phyloP scores from a whole-genome alignment of 371 early-diverging fungal genomes.

The Synchytrium microbalum region DNA sequence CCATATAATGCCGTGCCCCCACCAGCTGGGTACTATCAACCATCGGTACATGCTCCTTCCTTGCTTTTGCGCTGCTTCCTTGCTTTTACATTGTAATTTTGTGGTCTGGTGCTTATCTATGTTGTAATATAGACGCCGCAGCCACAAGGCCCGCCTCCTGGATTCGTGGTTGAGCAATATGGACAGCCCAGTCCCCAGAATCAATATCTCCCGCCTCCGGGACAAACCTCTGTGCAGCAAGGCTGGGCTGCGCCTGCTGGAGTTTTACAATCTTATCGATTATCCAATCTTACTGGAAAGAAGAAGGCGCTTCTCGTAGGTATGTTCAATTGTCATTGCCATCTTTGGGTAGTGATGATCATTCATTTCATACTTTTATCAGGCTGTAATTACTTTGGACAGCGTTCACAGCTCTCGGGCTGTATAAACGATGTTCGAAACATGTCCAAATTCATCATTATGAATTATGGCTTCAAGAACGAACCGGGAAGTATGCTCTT shows the following conservation, averaged over 20 bases:
- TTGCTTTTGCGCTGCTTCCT: too few species aligned
- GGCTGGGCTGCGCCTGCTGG: conserved; percentile 1
- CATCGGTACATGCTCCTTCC: neutral
- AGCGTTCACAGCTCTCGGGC: conserved; percentile 5
- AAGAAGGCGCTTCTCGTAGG: conserved; percentile 6
- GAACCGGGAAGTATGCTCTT: conserved; percentile 58
- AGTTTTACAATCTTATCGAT: neutral
- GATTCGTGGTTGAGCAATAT: neutral
- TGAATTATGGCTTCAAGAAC: conserved; percentile 49
- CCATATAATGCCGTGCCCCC: too few species aligned
- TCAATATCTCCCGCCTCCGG: neutral
- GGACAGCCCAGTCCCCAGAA: neutral
- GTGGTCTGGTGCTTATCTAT: too few species aligned
- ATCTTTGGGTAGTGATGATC: neutral
- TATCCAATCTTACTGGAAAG: neutral
- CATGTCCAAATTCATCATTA: conserved; percentile 6
- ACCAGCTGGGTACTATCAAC: neutral
- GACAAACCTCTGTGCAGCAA: neutral
- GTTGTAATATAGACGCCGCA: too few species aligned
- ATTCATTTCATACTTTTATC: neutral
- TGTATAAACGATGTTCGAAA: conserved; percentile 16
- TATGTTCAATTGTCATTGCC: neutral
- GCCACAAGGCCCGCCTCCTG: conserved; percentile 1
- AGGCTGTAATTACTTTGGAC: conserved; percentile 5
- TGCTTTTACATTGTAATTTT: too few species aligned